Conservation (phyloP, 441 rosid species). For the Pelargonium hybrid region DNA sequence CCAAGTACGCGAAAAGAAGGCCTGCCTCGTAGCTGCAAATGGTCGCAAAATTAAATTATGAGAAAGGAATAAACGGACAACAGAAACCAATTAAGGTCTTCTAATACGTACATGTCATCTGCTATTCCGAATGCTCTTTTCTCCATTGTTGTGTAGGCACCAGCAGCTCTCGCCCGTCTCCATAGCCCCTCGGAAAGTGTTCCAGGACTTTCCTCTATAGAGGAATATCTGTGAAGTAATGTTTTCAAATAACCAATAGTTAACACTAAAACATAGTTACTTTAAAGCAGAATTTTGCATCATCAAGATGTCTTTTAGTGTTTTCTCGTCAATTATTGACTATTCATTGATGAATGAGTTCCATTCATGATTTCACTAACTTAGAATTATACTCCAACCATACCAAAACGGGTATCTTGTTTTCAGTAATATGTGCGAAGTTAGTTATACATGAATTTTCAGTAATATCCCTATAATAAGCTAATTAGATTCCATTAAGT, state of each 20-base stretch:
- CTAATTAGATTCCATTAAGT: constrained; percentile 23
- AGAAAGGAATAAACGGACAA: not conserved
- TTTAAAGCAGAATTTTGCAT: constrained; percentile 49
- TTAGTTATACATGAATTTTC: too few species aligned
- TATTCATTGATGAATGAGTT: too few species aligned
- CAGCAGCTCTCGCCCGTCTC: constrained; percentile 78
- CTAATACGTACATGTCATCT: constrained; percentile 61
- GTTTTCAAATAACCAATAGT: constrained; percentile 12
- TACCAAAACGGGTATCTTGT: constrained; percentile 34
- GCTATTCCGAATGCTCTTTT: constrained; percentile 83
- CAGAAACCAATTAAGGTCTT: not conserved
- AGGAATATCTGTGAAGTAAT: constrained; percentile 37
- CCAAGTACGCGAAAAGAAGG: constrained; percentile 81
- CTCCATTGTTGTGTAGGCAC: constrained; percentile 63
- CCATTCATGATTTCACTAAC: too few species aligned
- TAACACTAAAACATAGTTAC: constrained; percentile 32
- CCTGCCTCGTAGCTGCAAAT: constrained; percentile 75
- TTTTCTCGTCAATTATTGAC: too few species aligned
- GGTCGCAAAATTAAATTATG: constrained; percentile 18
- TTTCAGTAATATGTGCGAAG: too few species aligned
- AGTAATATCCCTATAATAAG: too few species aligned
- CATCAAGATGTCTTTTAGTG: too few species aligned
- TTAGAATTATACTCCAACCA: constrained; percentile 30
- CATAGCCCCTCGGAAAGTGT: constrained; percentile 66
- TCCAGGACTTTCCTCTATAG: constrained; percentile 41